Percentiles rank a stretch among this genome's conserved stretches.
Conservation (phyloP, 495 filamentous ascomycete genomes). For the Penicillium paxilli region DNA sequence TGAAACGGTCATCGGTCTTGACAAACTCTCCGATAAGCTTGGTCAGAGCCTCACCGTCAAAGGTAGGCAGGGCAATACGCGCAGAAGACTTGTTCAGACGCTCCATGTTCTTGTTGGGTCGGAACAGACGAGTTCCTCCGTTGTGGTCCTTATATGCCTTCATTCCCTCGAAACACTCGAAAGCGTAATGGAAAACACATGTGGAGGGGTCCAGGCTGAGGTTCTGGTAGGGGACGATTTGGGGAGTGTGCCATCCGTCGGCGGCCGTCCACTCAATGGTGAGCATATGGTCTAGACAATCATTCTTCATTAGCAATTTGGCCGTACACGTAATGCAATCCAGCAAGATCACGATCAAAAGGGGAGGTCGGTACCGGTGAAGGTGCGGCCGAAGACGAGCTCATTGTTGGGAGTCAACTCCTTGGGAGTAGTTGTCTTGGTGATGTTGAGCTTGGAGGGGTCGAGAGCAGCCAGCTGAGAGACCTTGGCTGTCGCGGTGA, state of each 20-base stretch:
- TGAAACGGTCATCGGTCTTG: slow-evolving; percentile 81
- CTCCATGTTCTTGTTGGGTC: slow-evolving; percentile 95
- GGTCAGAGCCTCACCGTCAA: slow-evolving; percentile 68
- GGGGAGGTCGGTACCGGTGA: slow-evolving; percentile 62
- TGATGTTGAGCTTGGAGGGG: slow-evolving; percentile 70
- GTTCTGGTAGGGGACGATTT: slow-evolving; percentile 92
- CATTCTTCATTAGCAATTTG: too few species aligned
- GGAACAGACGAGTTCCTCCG: slow-evolving; percentile 80
- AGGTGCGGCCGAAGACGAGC: slow-evolving; percentile 82
- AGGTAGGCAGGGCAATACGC: slow-evolving; percentile 87
- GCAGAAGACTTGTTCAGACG: slow-evolving; percentile 86
- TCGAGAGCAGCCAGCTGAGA: slow-evolving; percentile 65
- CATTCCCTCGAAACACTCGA: slow-evolving; percentile 97
- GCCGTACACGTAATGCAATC: too few species aligned
- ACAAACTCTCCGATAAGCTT: slow-evolving; percentile 78
- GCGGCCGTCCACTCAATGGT: slow-evolving; percentile 87
- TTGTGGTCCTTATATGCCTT: slow-evolving; percentile 88
- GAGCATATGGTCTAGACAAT: slow-evolving; percentile 87
- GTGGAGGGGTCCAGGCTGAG: slow-evolving; percentile 93
- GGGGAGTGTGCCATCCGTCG: slow-evolving; percentile 76
- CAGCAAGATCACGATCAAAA: too few species aligned
- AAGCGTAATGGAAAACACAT: slow-evolving; percentile 98
- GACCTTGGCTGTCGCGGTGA: slow-evolving; percentile 60
- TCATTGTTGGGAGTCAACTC: slow-evolving; percentile 68
- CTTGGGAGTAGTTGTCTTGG: slow-evolving; percentile 75